These are phyloP conservation scores for Blastomyces parvus DNA, from an alignment of 2,329 filamentous ascomycete genomes.

Conservation along the genomic window DNA sequence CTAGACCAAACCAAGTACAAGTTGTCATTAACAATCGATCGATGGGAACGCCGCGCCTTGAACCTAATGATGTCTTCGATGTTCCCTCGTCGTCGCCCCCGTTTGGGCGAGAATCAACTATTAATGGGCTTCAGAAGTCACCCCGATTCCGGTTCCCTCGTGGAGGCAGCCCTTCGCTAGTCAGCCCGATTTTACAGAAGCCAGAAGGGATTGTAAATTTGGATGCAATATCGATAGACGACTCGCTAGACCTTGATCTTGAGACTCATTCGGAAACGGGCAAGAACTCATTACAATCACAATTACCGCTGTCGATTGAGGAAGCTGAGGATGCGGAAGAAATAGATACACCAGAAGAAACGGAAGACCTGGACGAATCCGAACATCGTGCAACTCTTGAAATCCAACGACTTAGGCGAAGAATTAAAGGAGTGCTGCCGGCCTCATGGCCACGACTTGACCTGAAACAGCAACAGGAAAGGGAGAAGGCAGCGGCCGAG, in stretches of 20 bases:
- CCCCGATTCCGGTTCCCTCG: conserved; percentile 31
- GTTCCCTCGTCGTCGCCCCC: conserved; percentile 33
- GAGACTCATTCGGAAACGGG: conserved; percentile 18
- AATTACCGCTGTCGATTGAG: conserved; percentile 10
- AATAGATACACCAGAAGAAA: conserved; percentile 2
- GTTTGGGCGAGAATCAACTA: conserved; percentile 28
- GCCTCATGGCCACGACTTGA: conserved; percentile 41
- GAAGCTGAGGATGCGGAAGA: neutral
- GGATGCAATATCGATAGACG: conserved; percentile 14
- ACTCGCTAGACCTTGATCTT: conserved; percentile 14
- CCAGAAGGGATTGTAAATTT: conserved; percentile 16
- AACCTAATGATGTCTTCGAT: conserved; percentile 23
- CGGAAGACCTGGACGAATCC: conserved; percentile 12
- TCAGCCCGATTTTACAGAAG: conserved; percentile 21
- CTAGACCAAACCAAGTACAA: conserved; percentile 15
- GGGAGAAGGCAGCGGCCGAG: conserved; percentile 15
- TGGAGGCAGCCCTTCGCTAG: conserved; percentile 25
- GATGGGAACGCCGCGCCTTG: conserved; percentile 11
- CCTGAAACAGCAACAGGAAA: conserved; percentile 25
- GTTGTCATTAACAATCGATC: conserved; percentile 22
- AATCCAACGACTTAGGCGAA: conserved; percentile 24
- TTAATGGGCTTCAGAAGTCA: conserved; percentile 14
- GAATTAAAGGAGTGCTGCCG: conserved; percentile 41
- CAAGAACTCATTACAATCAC: conserved; percentile 13
- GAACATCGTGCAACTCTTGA: conserved; percentile 17